Base-by-base conservation (phyloP, 2,329 filamentous ascomycete genomes). In the Microascus cirrosus region DNA sequence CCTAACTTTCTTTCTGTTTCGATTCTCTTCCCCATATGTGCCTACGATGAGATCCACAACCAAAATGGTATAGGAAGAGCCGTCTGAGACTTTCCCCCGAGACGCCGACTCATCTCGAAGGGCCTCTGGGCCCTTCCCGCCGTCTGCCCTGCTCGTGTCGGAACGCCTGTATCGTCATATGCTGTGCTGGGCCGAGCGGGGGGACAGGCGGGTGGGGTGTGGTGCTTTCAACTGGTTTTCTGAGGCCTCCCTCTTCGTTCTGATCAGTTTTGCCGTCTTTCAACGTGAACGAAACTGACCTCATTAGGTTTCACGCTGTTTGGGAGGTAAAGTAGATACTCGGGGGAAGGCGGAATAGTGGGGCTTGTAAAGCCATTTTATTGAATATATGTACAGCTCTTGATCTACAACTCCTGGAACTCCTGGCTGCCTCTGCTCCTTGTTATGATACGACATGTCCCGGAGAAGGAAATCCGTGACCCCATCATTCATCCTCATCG, bases 191-290 rank as follows among this genome's bases (percentile, higher is more conserved):
- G 6, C 51, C 18, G n/a, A 3, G 51, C 18, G 51, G 24, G 24
- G 51, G 51, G 51, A 35, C n/a, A 32, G 51, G 24, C 24, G 51
- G 24, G 51, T 25, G 51, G 51, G 51, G 51, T 20, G 51, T 53
- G 51, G 51, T 53, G 51, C 51, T 53, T 53, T 53, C 18, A 53
- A 53, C 25, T 32, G 51, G 51, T 53, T 51, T 53, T 53, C 51
- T 53, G 51, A 53, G 25, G 25, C 51, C 35, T 28, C 28, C n/a
- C 51, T 18, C 32, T n/a, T 34, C 13, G 24, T 53, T 51, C 28
- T 8, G 28, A 12, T 53, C n/a, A 18, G 7, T n/a, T 53, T 15
- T 3, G 6, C 28, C n/a, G 18, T n/a, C 10, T 53, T 13, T 53
- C n/a, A 18, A n/a, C 39, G 2, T 15, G 15, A n/a, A 15, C 39